Conservation (phyloP, 768 basidiomycete genomes). For the Filobasidium floriforme region DNA sequence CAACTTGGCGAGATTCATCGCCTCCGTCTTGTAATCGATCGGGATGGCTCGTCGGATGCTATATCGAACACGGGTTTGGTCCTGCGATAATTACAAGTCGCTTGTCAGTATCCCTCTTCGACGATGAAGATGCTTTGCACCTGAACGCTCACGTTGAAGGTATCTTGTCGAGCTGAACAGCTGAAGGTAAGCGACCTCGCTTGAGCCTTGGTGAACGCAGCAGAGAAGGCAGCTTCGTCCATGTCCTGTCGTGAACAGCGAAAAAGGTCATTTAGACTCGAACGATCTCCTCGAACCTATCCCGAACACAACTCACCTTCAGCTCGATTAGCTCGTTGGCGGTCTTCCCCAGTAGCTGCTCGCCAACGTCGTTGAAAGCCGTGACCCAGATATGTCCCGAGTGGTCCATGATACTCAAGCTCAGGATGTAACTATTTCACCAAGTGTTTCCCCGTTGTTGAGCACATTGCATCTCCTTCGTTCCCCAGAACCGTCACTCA, state of each 20-base stretch:
- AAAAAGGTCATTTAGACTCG: not conserved
- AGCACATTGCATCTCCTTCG: not conserved
- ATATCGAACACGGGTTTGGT: conserved; percentile 72
- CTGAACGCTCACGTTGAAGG: conserved; percentile 52
- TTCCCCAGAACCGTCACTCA: conserved; percentile 44
- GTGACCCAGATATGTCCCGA: conserved; percentile 86
- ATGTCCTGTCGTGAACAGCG: conserved; percentile 48
- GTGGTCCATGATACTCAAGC: conserved; percentile 80
- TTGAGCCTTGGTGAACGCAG: conserved; percentile 57
- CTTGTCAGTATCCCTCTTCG: not conserved
- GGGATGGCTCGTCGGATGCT: conserved; percentile 62
- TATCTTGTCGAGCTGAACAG: conserved; percentile 79
- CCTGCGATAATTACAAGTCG: conserved; percentile 49
- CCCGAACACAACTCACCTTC: conserved; percentile 39
- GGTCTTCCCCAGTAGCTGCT: conserved; percentile 63
- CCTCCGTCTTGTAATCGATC: conserved; percentile 64
- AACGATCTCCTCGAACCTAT: conserved; percentile 2
- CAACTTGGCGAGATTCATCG: conserved; percentile 54
- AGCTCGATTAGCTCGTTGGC: conserved; percentile 72
- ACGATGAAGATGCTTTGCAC: not conserved
- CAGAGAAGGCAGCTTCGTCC: conserved; percentile 55
- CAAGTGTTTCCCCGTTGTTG: too few relatives aligned
- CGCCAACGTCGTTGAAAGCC: conserved; percentile 88
- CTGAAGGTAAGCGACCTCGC: conserved; percentile 72
- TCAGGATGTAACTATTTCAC: conserved; percentile 60